Evolutionary conservation across 2,329 filamentous ascomycete species (phyloP).

Genomic region (Penicillium griseofulvum): DNA sequence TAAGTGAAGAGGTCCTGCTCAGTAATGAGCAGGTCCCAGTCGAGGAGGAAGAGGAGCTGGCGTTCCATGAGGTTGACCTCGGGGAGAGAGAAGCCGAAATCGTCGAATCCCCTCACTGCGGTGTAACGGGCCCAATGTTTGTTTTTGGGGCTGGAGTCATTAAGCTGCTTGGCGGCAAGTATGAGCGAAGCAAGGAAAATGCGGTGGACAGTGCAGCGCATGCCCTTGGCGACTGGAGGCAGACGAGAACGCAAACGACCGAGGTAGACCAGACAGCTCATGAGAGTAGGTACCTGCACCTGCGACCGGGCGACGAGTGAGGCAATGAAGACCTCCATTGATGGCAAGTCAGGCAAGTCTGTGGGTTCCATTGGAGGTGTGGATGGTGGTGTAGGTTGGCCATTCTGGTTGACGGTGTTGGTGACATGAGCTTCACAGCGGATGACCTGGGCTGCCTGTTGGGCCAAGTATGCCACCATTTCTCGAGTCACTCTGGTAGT

Average conservation of each 20-base stretch:
- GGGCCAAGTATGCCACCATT: slow-evolving; percentile 49
- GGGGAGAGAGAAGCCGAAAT: slow-evolving; percentile 87
- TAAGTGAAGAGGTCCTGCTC: slow-evolving; percentile 83
- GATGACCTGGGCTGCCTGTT: slow-evolving; percentile 49
- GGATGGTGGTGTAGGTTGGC: slow-evolving; percentile 59
- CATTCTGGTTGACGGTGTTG: slow-evolving; percentile 42
- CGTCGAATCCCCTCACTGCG: slow-evolving; percentile 66
- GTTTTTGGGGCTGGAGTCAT: slow-evolving; percentile 98
- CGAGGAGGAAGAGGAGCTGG: slow-evolving; percentile 88
- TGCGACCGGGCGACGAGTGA: slow-evolving; percentile 89
- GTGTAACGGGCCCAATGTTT: slow-evolving; percentile 99
- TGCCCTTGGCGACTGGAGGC: slow-evolving; percentile 90
- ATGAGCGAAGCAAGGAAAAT: slow-evolving; percentile 76
- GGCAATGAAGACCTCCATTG: slow-evolving; percentile 85
- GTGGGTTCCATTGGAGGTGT: slow-evolving; percentile 54
- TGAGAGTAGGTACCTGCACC: slow-evolving; percentile 93
- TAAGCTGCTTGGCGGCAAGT: slow-evolving; percentile 90
- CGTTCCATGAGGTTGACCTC: slow-evolving; percentile 99
- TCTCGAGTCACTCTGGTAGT: slow-evolving; percentile 47
- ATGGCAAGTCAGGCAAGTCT: slow-evolving; percentile 60
- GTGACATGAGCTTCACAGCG: slow-evolving; percentile 53
- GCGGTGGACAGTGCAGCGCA: slow-evolving; percentile 93
- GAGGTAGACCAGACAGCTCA: slow-evolving; percentile 95
- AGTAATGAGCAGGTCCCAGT: slow-evolving; percentile 88
- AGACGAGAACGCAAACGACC: slow-evolving; percentile 77